A percentile compares a stretch with the other conserved stretches of the same genome.
Conservation (phyloP, 2,329 filamentous ascomycete genomes). For the Sarocladiaceae sp. region DNA sequence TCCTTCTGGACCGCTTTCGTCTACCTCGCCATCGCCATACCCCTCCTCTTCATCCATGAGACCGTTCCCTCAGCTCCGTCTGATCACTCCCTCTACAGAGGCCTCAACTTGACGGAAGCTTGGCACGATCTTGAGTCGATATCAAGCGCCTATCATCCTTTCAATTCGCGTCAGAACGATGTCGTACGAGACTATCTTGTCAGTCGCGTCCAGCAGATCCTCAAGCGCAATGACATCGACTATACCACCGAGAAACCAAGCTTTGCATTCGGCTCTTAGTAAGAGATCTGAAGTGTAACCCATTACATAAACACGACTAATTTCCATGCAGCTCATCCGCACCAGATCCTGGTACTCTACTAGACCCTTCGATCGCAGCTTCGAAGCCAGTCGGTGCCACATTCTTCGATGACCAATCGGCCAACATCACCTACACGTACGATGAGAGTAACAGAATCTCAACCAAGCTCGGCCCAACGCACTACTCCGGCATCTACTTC, state of each 20-base stretch:
- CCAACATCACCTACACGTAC: slow-evolving; percentile 66
- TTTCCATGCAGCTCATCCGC: not conserved
- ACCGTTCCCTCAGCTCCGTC: slow-evolving; percentile 62
- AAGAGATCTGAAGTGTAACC: no score
- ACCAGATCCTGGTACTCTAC: not conserved
- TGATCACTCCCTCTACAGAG: slow-evolving; percentile 32
- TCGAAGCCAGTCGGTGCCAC: slow-evolving; percentile 35
- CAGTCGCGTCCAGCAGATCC: slow-evolving; percentile 61
- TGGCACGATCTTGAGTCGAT: slow-evolving; percentile 78
- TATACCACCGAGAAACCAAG: slow-evolving; percentile 32
- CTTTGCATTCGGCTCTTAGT: not conserved
- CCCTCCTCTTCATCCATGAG: slow-evolving; percentile 68
- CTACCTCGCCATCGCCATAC: slow-evolving; percentile 72
- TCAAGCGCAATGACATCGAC: slow-evolving; percentile 51
- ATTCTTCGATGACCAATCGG: slow-evolving; percentile 71
- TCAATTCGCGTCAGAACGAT: slow-evolving; percentile 81
- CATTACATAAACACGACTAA: not conserved
- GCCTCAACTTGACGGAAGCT: slow-evolving; percentile 76
- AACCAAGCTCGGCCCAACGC: slow-evolving; percentile 16
- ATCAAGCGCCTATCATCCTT: slow-evolving; percentile 74
- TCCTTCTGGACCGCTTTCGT: slow-evolving; percentile 69
- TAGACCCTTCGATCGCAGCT: not conserved
- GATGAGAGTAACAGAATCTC: slow-evolving; percentile 15
- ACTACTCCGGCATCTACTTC: slow-evolving; percentile 62
- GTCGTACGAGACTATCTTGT: slow-evolving; percentile 72